Conservation (phyloP, 2,329 filamentous ascomycete species). For the Fusarium globosum region DNA sequence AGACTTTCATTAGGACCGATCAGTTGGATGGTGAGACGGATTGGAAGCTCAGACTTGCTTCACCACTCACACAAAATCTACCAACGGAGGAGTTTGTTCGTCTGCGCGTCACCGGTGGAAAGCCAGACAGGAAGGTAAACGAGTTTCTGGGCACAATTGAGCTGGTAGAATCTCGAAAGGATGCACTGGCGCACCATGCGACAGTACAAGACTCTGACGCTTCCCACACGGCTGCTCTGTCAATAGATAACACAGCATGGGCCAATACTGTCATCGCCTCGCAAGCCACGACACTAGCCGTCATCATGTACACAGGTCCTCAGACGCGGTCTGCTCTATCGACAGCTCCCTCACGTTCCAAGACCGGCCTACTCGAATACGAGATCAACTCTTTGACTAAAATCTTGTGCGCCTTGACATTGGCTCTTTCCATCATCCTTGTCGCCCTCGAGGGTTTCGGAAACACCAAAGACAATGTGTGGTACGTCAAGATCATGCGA, state of each 20-base stretch:
- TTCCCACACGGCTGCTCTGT: constrained; percentile 75
- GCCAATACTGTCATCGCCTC: constrained; percentile 97
- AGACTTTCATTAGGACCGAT: constrained; percentile 97
- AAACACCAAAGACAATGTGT: constrained; percentile 72
- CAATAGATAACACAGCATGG: constrained; percentile 98
- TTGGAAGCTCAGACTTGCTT: constrained; percentile 94
- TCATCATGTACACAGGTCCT: constrained; percentile 93
- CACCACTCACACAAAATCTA: constrained; percentile 85
- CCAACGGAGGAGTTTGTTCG: constrained; percentile 76
- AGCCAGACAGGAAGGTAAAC: constrained; percentile 93
- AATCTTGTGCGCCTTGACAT: constrained; percentile 89
- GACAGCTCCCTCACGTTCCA: constrained; percentile 90
- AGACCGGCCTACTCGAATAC: constrained; percentile 91
- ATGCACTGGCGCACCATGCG: constrained; percentile 58
- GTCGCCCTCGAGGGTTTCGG: constrained; percentile 89
- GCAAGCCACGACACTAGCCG: constrained; percentile 86
- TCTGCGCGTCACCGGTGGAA: constrained; percentile 80
- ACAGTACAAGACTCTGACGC: constrained; percentile 50
- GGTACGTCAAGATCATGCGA: constrained; percentile 99
- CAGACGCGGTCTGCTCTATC: constrained; percentile 95
- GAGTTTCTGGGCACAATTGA: constrained; percentile 93
- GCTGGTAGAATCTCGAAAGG: constrained; percentile 67
- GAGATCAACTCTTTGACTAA: constrained; percentile 98
- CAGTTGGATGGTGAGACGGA: constrained; percentile 98
- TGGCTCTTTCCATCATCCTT: constrained; percentile 86